Conservation (phyloP, 352 stramenopile species). For the Phytopythium montanum region DNA sequence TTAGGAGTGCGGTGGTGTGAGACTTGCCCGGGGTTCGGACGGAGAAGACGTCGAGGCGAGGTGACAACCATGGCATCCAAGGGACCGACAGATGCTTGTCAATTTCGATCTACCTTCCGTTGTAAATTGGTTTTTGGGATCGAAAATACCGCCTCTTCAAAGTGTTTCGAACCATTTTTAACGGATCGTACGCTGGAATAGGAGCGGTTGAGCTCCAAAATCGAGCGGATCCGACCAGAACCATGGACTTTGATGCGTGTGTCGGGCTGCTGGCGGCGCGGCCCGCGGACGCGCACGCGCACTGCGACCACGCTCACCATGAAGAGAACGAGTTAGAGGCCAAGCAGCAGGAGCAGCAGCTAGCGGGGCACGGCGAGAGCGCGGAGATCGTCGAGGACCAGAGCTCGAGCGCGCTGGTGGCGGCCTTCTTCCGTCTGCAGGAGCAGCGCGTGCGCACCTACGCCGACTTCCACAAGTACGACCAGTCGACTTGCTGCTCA, state of each 20-base stretch:
- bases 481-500: neutral
- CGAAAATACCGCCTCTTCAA: too few species aligned
- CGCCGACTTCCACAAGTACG: conserved; percentile 53
- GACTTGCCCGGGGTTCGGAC: too few species aligned
- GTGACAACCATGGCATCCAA: too few species aligned
- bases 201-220: neutral
- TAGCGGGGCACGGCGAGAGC: conserved; percentile 7
- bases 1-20: too few species aligned
- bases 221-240: neutral
- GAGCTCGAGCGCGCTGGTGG: conserved; percentile 21
- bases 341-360: neutral
- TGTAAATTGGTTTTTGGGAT: too few species aligned
- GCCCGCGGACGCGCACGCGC: conserved; percentile 45
- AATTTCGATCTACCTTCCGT: too few species aligned
- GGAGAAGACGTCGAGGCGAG: too few species aligned
- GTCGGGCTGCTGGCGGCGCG: conserved; percentile 60
- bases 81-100: too few species aligned
- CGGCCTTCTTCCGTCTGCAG: conserved; percentile 51
- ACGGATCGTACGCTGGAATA: neutral
- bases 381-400: conserved; percentile 8
- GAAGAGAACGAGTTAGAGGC: conserved; percentile 9
- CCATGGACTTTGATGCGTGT: conserved; percentile 71
- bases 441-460: conserved; percentile 71
- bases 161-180: too few species aligned
- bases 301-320: conserved; percentile 44